phyloP scores from a whole-genome alignment of 164 flowering plant genomes.

The Amborella trichopoda region DNA sequence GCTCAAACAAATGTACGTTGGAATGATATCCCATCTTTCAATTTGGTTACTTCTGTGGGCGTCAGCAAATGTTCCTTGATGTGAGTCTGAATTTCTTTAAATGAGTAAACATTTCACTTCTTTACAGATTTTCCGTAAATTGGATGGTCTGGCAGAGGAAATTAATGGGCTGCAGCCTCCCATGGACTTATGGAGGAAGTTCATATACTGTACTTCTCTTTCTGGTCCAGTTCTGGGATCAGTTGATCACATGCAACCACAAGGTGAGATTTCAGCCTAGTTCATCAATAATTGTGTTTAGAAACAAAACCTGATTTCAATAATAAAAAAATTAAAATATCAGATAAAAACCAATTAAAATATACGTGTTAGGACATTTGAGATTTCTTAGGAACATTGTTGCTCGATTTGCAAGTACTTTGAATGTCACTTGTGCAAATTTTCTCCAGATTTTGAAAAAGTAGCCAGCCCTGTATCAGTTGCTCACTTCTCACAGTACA shows the following conservation, averaged over 20 bases:
- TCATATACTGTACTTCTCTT: constrained; percentile 82
- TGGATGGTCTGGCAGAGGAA: constrained; percentile 78
- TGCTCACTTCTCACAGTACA: constrained; percentile 94
- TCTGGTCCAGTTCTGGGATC: constrained; percentile 69
- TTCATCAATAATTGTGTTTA: too few species aligned
- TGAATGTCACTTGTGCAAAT: too few species aligned
- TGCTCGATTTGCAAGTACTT: not conserved
- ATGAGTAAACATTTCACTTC: too few species aligned
- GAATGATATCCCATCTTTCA: not conserved
- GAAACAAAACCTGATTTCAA: too few species aligned
- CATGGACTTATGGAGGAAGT: constrained; percentile 84
- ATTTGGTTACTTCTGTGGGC: not conserved
- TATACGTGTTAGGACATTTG: not conserved
- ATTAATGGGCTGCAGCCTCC: constrained; percentile 72
- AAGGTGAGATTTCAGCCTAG: constrained; percentile 45
- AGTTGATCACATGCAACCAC: constrained; percentile 90
- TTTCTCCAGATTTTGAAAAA: constrained; percentile 61
- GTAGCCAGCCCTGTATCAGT: constrained; percentile 78
- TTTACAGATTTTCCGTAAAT: constrained; percentile 67
- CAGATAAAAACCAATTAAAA: not conserved
- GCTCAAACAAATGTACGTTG: too few species aligned
- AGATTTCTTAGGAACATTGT: not conserved
- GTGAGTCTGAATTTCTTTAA: too few species aligned
- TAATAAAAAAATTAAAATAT: too few species aligned
- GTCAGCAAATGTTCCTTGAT: too few species aligned